Conservation (phyloP, 768 basidiomycete genomes). For the Phanerochaete sordida region DNA sequence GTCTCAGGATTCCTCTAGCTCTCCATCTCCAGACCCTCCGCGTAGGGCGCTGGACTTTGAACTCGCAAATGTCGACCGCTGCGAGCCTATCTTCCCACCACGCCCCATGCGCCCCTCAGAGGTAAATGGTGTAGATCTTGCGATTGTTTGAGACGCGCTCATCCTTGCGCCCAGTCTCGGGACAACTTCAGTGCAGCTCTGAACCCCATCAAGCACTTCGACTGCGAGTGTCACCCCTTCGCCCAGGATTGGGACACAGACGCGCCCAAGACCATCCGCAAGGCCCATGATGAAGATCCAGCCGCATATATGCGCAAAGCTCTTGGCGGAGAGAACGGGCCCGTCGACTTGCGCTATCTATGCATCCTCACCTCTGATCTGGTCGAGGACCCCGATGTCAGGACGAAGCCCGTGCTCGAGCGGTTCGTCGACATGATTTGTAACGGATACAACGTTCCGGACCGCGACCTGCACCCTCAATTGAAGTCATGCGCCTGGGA, state of each 20-base stretch:
- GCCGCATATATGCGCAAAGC: background rate
- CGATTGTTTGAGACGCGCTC: background rate
- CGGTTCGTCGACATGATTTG: background rate
- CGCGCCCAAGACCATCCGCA: background rate
- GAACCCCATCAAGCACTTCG: background rate
- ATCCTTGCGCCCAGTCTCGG: background rate
- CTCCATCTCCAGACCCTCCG: no score
- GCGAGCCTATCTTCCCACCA: background rate
- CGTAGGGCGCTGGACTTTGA: background rate
- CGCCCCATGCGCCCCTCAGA: background rate
- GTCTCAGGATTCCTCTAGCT: no score
- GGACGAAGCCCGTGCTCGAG: background rate
- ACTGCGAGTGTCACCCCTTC: background rate
- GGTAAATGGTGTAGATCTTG: background rate
- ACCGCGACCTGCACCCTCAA: background rate
- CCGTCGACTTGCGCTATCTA: background rate
- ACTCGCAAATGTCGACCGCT: background rate
- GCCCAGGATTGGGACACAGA: background rate
- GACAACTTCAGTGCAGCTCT: background rate
- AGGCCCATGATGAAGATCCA: background rate
- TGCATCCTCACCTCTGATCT: background rate
- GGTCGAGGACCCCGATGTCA: background rate
- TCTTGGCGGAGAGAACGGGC: background rate
- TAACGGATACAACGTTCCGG: background rate
- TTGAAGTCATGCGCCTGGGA: background rate